Evolutionary conservation across 2,329 filamentous ascomycete genomes (phyloP), one percentile per base, ranked within the genome.

Genomic region (Periconia digitata): DNA sequence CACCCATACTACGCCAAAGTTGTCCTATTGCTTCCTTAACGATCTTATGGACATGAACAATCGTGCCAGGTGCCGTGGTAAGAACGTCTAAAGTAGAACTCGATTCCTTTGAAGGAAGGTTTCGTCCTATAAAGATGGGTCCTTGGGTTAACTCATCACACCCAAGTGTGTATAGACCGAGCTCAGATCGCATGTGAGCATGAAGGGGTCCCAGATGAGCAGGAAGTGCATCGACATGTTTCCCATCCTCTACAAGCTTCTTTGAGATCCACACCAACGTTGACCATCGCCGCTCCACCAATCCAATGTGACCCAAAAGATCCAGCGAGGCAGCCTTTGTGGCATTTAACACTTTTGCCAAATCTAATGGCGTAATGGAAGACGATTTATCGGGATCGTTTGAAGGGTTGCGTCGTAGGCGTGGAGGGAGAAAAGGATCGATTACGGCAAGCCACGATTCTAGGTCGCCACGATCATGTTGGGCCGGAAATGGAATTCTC

Each of bases 211-310:
- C 56, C 7, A 59, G 39, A 6, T 55, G 54, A 15, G 40, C 21
- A 23, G 53, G 44, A 8, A 44, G 20, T 12, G 55, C 55, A 0
- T 38, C 17, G 2, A 50, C 57, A 20, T 21, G 57, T 46, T 46
- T 51, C 5, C 62, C 62, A 17, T 65, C 56, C 38, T 76, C 73
- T 1, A 72, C 59, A 18, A 77, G 57, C 43, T 71, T 69, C 53
- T 74, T 76, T 13, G 73, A 67, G 21, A 78, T 64, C 76, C 76
- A 79, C 13, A 76, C 62, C 3, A 74, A 71, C 20, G 70, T 65
- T 46, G 65, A 64, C 75, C 76, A 78, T 36, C 74, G 66, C 16
- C 67, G 63, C 51, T 74, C 62, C 2, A 63, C 56, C 21, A 74
- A 42, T 2, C 69, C 75, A 2, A 78, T 50, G 45, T 75, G 53